Evolutionary conservation across 108 stramenopile genomes (phyloP), one percentile per base, ranked within the genome.

Genomic region (Pseudonitzschia pungens): DNA sequence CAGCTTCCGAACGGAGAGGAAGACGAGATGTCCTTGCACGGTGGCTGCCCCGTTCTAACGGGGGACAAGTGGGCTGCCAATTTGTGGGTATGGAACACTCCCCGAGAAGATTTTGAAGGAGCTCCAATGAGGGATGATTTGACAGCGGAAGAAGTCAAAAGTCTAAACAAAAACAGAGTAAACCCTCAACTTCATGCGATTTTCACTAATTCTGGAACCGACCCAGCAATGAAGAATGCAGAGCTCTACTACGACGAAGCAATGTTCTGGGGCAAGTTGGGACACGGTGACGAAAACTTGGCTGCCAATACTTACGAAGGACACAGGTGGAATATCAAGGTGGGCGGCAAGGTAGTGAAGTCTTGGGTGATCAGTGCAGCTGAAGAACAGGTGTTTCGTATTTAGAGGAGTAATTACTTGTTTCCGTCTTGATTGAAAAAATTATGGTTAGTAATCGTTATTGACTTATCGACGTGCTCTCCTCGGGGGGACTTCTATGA

Each of bases 1-100:
- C 94, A 94, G 65, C 57, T 80, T 29, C 90, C 95, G n/a, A 92
- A 94, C 76, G 95, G 95, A 26, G 69, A 79, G 18, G 73, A 69
- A 4, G 96, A 97, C 75, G 22, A 74, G 16, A 68, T 50, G 3
- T 83, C 85, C 10, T 36, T 88, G 52, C 98, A 98, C 77, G 97
- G 95, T 8, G 98, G 89, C 28, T 98, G 98, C 89, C 97, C 64
- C 67, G 88, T 81, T 31, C 58, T 84, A 6, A 42, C 20, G 20
- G 65, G 82, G 14, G 74, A 82, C 48, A 92, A 95, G 66, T 92
- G 83, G 76, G 92, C 94, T 40, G 88, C 87, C 21, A 90, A 91
- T 81, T 74, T 91, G 29, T 91, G 84, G 84, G 89, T 90, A 83
- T 87, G 84, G 87, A 87, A 87, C 71, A 81, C 82, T 15, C 84